Evolutionary conservation across 176 grass and related monocot species (phyloP).

Genomic region (Carex myosuroides): DNA sequence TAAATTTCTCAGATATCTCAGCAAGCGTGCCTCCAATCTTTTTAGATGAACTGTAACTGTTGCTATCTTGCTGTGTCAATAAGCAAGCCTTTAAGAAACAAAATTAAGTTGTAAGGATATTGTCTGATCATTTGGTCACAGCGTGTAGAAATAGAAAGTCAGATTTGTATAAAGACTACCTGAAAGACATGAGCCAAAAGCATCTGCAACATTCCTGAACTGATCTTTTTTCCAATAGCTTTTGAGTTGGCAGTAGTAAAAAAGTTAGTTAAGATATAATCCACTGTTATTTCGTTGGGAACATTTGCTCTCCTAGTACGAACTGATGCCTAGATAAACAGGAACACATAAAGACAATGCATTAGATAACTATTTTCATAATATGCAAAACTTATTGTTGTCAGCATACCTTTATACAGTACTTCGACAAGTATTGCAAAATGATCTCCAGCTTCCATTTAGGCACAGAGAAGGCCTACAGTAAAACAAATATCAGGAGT

Average conservation of each 20-base stretch:
- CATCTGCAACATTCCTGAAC: conserved; percentile 47
- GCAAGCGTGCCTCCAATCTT: conserved; percentile 48
- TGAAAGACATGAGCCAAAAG: conserved; percentile 84
- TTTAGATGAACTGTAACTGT: conserved; percentile 30
- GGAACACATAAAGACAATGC: conserved; percentile 14
- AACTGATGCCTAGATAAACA: conserved; percentile 36
- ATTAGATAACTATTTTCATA: conserved; percentile 12
- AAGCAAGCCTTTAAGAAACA: conserved; percentile 35
- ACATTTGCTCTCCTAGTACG: conserved; percentile 65
- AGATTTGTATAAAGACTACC: conserved; percentile 28
- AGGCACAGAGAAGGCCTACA: conserved; percentile 55
- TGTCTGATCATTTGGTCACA: conserved; percentile 1
- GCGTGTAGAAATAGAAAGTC: neutral
- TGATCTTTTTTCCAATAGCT: conserved; percentile 59
- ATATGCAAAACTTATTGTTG: neutral
- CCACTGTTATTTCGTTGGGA: conserved; percentile 47
- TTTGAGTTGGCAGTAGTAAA: conserved; percentile 39
- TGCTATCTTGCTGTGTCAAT: conserved; percentile 29
- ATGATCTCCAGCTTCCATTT: conserved; percentile 91
- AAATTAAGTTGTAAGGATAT: neutral
- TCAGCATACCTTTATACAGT: conserved; percentile 59
- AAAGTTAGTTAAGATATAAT: conserved; percentile 53
- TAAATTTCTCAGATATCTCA: conserved; percentile 59
- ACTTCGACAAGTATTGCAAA: conserved; percentile 83
- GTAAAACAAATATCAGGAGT: conserved; percentile 13